Percentiles rank a stretch among this genome's conserved stretches.
Conservation (phyloP, 1,284 basidiomycete genomes). For the Rhodotorula sp. region DNA sequence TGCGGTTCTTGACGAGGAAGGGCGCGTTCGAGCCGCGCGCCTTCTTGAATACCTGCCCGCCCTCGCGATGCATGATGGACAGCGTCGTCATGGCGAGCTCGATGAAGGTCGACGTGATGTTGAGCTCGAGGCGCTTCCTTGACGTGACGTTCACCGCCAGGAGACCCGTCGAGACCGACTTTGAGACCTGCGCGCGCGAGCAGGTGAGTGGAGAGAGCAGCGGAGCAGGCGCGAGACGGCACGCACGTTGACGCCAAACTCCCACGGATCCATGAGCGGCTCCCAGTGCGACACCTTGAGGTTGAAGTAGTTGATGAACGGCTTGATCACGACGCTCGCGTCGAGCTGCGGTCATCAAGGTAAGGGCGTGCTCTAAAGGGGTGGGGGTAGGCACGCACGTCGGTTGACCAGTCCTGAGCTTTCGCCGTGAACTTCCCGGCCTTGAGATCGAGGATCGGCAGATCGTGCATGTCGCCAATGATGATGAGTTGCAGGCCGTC, state of each 20-base stretch:
- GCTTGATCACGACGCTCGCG: constrained; percentile 75
- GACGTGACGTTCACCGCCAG: constrained; percentile 67
- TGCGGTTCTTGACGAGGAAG: constrained; percentile 88
- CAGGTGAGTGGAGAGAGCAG: neutral
- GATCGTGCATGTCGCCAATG: constrained; percentile 92
- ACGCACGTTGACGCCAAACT: constrained; percentile 70
- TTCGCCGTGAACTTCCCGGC: constrained; percentile 81
- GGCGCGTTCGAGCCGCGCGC: constrained; percentile 86
- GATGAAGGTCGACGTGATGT: constrained; percentile 87
- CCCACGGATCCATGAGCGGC: constrained; percentile 98
- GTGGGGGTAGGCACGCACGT: constrained; percentile 59
- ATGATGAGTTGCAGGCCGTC: constrained; percentile 91
- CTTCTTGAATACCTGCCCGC: constrained; percentile 69
- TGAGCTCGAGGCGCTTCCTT: constrained; percentile 83
- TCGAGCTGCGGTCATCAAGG: constrained; percentile 61
- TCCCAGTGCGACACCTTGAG: constrained; percentile 98
- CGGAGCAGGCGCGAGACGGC: neutral
- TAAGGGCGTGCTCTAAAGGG: no score
- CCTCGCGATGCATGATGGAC: constrained; percentile 72
- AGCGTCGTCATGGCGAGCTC: constrained; percentile 78
- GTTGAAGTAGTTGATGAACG: constrained; percentile 94
- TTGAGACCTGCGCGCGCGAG: constrained; percentile 54
- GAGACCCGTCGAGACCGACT: constrained; percentile 35
- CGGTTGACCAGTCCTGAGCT: constrained; percentile 90
- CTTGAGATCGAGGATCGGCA: constrained; percentile 88